Base-by-base conservation (phyloP, 2,329 filamentous ascomycete species). In the Alternaria gaisen region DNA sequence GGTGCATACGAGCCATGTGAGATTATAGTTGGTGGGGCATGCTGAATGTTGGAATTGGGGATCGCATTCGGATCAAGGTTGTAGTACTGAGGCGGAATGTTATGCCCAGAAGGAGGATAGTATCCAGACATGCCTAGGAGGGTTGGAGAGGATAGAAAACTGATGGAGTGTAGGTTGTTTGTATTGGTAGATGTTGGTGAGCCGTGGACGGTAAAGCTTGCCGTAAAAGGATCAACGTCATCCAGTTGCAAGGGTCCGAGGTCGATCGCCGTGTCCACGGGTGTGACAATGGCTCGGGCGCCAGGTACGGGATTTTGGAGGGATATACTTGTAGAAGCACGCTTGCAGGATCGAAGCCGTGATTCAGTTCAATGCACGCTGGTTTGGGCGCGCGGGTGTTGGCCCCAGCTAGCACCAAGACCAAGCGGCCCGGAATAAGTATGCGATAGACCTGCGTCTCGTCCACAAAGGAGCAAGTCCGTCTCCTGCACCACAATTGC, bases 221-320 rank as follows among this genome's bases (percentile, higher is more conserved):
- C 65, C 66, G 67, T 66, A 70, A 63, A 61, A 66, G 66, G 68
- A 75, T 72, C 73, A 77, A 78, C 76, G 76, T 79, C 76, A 79
- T 79, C 67, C 74, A 74, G 62, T 60, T 66, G 68, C 75, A 77
- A 73, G 73, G 74, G 62, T 77, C 64, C 56, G 56, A 66, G 63
- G 73, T 67, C 70, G 75, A 76, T 77, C 74, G 72, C 67, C 71
- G 53, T 65, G 67, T 65, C 42, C 44, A 61, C 58, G 58, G 58
- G 67, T 62, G 65, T 69, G 67, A 71, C 65, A 70, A 72, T 67
- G 63, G 68, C 66, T 68, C 64, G 61, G 67, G 68, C 67, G 64
- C 66, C 69, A 71, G 69, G 69, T 63, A 73, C 72, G 66, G 68
- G 63, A 60, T 43, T 56, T 58, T 61, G 57, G 56, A 63, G 58